Evolutionary conservation across 1,139 yeast species (phyloP).

Genomic region (Lodderomyces parapsilosis): DNA sequence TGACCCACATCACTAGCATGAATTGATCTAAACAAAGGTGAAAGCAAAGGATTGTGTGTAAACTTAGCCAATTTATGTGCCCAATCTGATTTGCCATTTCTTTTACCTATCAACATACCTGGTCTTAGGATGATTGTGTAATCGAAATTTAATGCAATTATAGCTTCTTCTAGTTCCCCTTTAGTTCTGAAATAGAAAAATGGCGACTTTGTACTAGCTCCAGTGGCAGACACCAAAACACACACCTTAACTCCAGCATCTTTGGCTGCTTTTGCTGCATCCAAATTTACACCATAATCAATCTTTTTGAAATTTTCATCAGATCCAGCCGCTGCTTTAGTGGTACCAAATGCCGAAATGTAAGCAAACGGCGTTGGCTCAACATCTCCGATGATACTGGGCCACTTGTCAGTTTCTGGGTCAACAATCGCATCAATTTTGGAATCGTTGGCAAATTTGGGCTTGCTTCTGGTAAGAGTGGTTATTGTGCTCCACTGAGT

Average conservation of each 20-base stretch:
- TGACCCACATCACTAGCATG: constrained; percentile 50
- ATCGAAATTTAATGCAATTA: constrained; percentile 58
- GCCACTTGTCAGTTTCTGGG: constrained; percentile 43
- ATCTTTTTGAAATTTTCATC: constrained; percentile 61
- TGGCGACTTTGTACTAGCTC: constrained; percentile 54
- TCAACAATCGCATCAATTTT: constrained; percentile 12
- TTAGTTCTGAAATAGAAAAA: constrained; percentile 60
- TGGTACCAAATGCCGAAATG: constrained; percentile 74
- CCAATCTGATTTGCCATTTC: constrained; percentile 35
- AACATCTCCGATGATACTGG: constrained; percentile 19
- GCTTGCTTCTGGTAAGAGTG: constrained; percentile 47
- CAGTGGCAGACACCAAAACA: constrained; percentile 60
- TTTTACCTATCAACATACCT: constrained; percentile 62
- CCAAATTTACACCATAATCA: constrained; percentile 68
- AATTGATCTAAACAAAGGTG: constrained; percentile 35
- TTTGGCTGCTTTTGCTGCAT: constrained; percentile 68
- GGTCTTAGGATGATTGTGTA: constrained; percentile 70
- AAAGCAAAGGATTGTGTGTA: constrained; percentile 35
- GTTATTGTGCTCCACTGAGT: constrained; percentile 30
- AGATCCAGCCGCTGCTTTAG: constrained; percentile 68
- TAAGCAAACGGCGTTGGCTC: constrained; percentile 25
- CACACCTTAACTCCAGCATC: constrained; percentile 61
- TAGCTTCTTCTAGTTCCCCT: constrained; percentile 63
- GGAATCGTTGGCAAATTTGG: constrained; percentile 15
- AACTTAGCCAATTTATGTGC: constrained; percentile 28